Evolutionary conservation across 2,329 filamentous ascomycete genomes (phyloP).

Genomic region (Diaporthe ilicicola): DNA sequence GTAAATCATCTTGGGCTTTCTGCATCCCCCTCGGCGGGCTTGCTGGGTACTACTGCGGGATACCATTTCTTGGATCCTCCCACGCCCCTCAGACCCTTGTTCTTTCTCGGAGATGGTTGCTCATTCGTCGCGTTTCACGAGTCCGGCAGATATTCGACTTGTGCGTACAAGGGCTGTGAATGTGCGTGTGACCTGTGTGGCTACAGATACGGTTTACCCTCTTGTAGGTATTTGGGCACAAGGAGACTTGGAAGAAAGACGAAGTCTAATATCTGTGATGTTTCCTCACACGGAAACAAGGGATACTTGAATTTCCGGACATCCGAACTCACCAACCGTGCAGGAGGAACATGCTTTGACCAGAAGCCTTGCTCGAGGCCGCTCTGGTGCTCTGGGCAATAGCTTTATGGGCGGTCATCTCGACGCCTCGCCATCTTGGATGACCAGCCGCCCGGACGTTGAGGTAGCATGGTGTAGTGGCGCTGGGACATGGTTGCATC

Average conservation of each 20-base stretch:
- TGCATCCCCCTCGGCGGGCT: not conserved
- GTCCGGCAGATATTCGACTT: not conserved
- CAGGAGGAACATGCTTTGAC: not conserved
- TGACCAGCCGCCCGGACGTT: not conserved
- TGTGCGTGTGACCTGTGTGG: not conserved
- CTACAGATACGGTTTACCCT: not conserved
- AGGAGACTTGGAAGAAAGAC: not conserved
- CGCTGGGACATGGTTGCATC: conserved; percentile 5
- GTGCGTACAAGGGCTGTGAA: not conserved
- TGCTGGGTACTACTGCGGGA: not conserved
- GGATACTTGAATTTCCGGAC: not conserved
- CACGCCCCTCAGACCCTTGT: not conserved
- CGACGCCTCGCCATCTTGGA: not conserved
- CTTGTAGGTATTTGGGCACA: not conserved
- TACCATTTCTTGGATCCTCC: too few species aligned
- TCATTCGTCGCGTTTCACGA: not conserved
- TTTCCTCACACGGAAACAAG: not conserved
- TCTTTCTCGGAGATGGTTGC: not conserved
- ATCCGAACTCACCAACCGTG: conserved; percentile 14
- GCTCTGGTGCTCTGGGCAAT: too few species aligned
- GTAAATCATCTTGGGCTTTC: not conserved
- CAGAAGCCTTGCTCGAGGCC: not conserved
- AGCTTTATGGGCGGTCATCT: not conserved
- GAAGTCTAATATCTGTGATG: not conserved
- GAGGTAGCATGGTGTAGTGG: not conserved